These are phyloP conservation scores for Wickerhamomyces mucosus DNA, from an alignment of 805 yeast genomes.

Conservation along the genomic window DNA sequence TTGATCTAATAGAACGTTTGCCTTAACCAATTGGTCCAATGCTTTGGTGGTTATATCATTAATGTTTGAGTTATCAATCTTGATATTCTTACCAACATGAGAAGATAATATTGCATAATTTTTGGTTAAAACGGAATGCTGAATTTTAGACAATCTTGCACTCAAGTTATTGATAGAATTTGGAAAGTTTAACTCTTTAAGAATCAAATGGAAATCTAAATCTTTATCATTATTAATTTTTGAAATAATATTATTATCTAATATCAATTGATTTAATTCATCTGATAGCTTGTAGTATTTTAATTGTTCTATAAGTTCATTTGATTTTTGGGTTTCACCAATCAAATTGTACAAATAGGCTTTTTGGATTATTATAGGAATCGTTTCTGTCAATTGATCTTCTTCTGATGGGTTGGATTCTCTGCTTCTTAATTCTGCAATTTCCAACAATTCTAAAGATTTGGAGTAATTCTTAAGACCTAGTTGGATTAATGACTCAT, in stretches of 20 bases:
- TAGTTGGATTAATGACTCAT: slow-evolving; percentile 48
- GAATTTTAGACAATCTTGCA: slow-evolving; percentile 16
- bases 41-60: slow-evolving; percentile 10
- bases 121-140: slow-evolving; percentile 11
- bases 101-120: slow-evolving; percentile 15
- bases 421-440: slow-evolving; percentile 34
- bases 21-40: slow-evolving; percentile 7
- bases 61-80: background rate
- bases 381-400: slow-evolving; percentile 41
- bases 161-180: slow-evolving; percentile 11
- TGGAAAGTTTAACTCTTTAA: slow-evolving; percentile 26
- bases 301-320: slow-evolving; percentile 27
- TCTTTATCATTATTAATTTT: slow-evolving; percentile 1
- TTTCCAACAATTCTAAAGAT: slow-evolving; percentile 34
- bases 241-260: slow-evolving; percentile 22
- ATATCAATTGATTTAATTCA: slow-evolving; percentile 21
- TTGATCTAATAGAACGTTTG: slow-evolving; percentile 10
- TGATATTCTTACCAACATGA: slow-evolving; percentile 11
- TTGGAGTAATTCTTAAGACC: slow-evolving; percentile 30
- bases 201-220: slow-evolving; percentile 13
- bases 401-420: slow-evolving; percentile 28
- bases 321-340: slow-evolving; percentile 28
- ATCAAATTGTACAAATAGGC: slow-evolving; percentile 43
- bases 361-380: slow-evolving; percentile 52
- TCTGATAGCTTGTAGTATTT: slow-evolving; percentile 14